Evolutionary conservation across 441 rosid species (phyloP), one percentile per base, ranked within the genome.

Genomic region (Adansonia rubrostipa): DNA sequence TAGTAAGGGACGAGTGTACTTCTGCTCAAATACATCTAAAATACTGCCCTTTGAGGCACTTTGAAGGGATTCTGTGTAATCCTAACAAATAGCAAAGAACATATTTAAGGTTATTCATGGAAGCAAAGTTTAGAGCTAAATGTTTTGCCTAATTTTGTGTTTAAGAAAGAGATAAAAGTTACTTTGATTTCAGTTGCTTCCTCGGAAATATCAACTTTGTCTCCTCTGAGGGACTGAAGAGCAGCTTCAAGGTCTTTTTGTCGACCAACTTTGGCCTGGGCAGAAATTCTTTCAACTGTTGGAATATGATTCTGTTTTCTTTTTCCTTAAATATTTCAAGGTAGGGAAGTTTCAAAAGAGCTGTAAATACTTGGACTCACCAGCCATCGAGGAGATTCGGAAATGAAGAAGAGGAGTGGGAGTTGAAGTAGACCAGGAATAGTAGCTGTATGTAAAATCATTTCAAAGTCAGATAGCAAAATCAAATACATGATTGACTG

Each of bases 331-430:
- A 76, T n/a, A 19, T 63, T 48, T 63, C 28, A 44, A 42, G 0
- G 1, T 14, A 54, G 36, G 61, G 2, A 51, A 9, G 6, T 9
- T 48, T 11, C 9, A 50, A 0, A 48, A 6, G 28, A 6, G 28
- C 15, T 24, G 9, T 24, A 19, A 71, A 42, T 40, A 8, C 1
- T 42, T 60, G 53, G 33, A 45, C 78, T 84, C 84, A 95, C 99
- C 89, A 95, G 95, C 96, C 97, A 95, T 85, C 98, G 88, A 0
- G 98, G 99, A 10, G 99, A 95, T 77, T 92, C 98, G 0, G 98
- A 98, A 56, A 93, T 81, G 73, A 93, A 93, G 81, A 77, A 86
- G 19, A 93, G 80, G 14, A 93, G 96, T 80, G 76, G 76, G 44
- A 92, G 88, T 84, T 91, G 90, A 61, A 88, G 66, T 58, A 93